Conservation (phyloP, 176 grass and related monocot genomes). For the Musa troglodytarum region DNA sequence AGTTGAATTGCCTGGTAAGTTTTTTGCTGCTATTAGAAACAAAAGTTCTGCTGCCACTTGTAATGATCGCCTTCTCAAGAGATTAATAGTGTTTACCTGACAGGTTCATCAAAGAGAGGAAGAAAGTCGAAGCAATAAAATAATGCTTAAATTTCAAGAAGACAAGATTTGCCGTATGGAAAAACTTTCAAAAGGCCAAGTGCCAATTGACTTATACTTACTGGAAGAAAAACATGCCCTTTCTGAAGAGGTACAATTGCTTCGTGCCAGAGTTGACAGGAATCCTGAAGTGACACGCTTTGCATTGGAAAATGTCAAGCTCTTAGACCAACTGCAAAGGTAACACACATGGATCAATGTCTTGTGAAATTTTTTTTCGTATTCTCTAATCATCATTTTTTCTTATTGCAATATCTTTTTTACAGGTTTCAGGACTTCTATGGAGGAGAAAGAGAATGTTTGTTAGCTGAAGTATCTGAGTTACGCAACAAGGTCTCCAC, state of each 20-base stretch:
- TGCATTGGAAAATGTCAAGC: constrained; percentile 86
- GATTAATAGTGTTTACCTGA: constrained; percentile 1
- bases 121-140: constrained; percentile 69
- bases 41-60: constrained; percentile 17
- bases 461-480: constrained; percentile 67
- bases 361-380: too few species aligned
- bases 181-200: constrained; percentile 38
- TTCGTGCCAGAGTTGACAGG: constrained; percentile 50
- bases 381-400: neutral
- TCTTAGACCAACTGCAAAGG: constrained; percentile 66
- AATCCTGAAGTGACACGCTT: constrained; percentile 86
- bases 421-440: constrained; percentile 63
- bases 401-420: neutral
- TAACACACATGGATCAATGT: constrained; percentile 14
- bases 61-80: neutral
- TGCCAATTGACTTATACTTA: constrained; percentile 51
- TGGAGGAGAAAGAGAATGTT: constrained; percentile 59
- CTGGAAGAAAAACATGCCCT: constrained; percentile 57
- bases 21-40: constrained; percentile 8
- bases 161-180: constrained; percentile 74
- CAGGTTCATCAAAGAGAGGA: constrained; percentile 77
- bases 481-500: constrained; percentile 61
- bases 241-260: constrained; percentile 58
- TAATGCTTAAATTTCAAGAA: constrained; percentile 75
- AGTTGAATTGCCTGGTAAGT: constrained; percentile 67